Evolutionary conservation across 1,284 basidiomycete genomes (phyloP).

Genomic region (Leccinum brunneo-olivaceum): DNA sequence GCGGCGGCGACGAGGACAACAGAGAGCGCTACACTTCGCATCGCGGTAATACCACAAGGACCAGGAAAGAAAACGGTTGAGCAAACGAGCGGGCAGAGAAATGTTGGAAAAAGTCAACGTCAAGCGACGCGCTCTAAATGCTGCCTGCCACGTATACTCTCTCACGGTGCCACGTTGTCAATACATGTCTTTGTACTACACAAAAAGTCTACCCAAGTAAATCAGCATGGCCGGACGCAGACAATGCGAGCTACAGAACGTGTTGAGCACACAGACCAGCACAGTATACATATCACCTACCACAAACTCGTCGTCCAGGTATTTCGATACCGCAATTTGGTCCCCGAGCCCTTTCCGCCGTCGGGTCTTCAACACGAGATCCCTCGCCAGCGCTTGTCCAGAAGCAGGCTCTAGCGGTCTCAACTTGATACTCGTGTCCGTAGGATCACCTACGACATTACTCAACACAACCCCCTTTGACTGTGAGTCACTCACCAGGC

Average conservation of each 20-base stretch:
- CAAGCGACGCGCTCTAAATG: slow-evolving; percentile 30
- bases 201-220: slow-evolving; percentile 53
- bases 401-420: slow-evolving; percentile 95
- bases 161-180: slow-evolving; percentile 23
- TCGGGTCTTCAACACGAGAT: slow-evolving; percentile 93
- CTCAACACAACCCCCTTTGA: slow-evolving; percentile 2
- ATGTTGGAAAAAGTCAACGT: slow-evolving; percentile 16
- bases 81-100: slow-evolving; percentile 33
- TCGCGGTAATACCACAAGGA: slow-evolving; percentile 62
- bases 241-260: slow-evolving; percentile 65
- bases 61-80: slow-evolving; percentile 34
- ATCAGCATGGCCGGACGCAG: slow-evolving; percentile 87
- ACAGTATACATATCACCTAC: slow-evolving; percentile 41
- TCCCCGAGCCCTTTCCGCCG: slow-evolving; percentile 92
- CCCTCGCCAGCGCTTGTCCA: slow-evolving; percentile 85
- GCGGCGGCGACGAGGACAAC: slow-evolving; percentile 60
- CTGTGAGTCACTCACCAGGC: slow-evolving; percentile 56
- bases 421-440: slow-evolving; percentile 91
- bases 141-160: slow-evolving; percentile 46
- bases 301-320: slow-evolving; percentile 90
- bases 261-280: slow-evolving; percentile 8
- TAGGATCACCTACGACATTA: slow-evolving; percentile 72
- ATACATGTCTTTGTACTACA: no score
- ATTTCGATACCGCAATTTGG: slow-evolving; percentile 90
- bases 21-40: slow-evolving; percentile 81